phyloP scores from a whole-genome alignment of 371 early-diverging fungal species.

The Mortierella sp. region DNA sequence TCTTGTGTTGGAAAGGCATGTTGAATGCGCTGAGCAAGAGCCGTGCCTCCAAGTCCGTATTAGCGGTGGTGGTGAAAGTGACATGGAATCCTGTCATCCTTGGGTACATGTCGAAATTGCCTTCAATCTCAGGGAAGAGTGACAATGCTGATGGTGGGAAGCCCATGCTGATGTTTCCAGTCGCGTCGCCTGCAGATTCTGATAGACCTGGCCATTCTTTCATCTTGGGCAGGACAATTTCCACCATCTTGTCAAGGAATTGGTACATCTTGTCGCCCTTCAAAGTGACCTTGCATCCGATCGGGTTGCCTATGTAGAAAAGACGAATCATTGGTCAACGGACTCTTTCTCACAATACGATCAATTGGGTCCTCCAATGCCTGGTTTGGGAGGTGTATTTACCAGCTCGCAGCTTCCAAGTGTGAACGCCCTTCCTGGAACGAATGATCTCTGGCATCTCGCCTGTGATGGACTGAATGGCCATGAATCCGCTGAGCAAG shows the following conservation, averaged over 20 bases:
- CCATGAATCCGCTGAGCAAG: conserved; percentile 90
- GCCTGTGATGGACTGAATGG: conserved; percentile 90
- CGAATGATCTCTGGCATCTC: conserved; percentile 85
- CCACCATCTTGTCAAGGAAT: conserved; percentile 94
- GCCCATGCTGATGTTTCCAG: conserved; percentile 88
- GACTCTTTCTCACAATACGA: neutral
- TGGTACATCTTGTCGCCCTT: conserved; percentile 90
- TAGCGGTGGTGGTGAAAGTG: conserved; percentile 85
- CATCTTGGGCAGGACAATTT: conserved; percentile 92
- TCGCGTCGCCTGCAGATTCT: conserved; percentile 81
- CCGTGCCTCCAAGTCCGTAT: conserved; percentile 82
- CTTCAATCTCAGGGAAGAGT: conserved; percentile 96
- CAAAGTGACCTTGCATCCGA: conserved; percentile 85
- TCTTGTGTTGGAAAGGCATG: conserved; percentile 78
- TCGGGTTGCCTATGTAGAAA: conserved; percentile 78
- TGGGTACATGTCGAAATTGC: conserved; percentile 92
- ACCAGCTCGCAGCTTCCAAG: conserved; percentile 85
- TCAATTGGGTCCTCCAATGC: neutral
- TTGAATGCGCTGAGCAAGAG: conserved; percentile 90
- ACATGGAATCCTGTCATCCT: conserved; percentile 89
- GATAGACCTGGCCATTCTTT: conserved; percentile 91
- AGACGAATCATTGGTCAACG: neutral
- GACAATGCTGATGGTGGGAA: conserved; percentile 85
- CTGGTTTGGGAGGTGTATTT: too few species aligned
- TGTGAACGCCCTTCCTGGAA: conserved; percentile 82